Percentiles rank a stretch among this genome's conserved stretches.
These are phyloP conservation scores for Globisporangium paddicum DNA, from an alignment of 352 stramenopile species.

Conservation along the genomic window DNA sequence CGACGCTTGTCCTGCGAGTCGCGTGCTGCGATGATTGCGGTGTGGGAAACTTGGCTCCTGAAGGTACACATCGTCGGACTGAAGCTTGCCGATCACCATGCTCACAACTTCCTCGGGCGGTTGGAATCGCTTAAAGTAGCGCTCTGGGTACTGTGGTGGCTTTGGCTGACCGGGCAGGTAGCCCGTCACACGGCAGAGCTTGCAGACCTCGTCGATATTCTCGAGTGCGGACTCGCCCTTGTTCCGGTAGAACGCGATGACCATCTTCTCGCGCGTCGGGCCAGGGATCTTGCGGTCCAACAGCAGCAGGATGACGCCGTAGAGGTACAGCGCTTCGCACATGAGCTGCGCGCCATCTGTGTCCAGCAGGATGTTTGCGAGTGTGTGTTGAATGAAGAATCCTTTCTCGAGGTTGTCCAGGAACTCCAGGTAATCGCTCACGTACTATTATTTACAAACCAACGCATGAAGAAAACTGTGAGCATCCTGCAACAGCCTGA, in stretches of 20 bases:
- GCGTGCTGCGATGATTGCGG: conserved; percentile 89
- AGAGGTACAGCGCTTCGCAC: conserved; percentile 94
- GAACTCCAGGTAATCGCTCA: conserved; percentile 91
- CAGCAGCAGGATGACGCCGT: conserved; percentile 93
- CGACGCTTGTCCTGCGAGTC: conserved; percentile 88
- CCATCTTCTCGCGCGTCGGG: conserved; percentile 89
- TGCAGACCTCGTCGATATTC: conserved; percentile 91
- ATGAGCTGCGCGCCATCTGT: conserved; percentile 92
- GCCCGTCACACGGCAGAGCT: conserved; percentile 87
- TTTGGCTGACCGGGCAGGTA: conserved; percentile 83
- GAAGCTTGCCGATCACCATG: conserved; percentile 92
- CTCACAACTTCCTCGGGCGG: conserved; percentile 86
- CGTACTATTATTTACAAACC: conserved; percentile 54
- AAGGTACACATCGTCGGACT: conserved; percentile 94
- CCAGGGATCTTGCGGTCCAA: conserved; percentile 90
- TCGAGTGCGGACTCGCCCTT: conserved; percentile 86
- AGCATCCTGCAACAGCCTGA: not conserved
- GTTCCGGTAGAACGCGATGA: conserved; percentile 86
- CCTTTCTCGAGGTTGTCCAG: conserved; percentile 90
- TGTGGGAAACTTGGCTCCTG: conserved; percentile 90
- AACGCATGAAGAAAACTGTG: too few relatives aligned
- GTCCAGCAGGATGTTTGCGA: conserved; percentile 93
- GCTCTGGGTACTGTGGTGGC: conserved; percentile 83
- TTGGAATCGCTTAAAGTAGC: conserved; percentile 87
- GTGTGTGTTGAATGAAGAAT: conserved; percentile 95